These are phyloP conservation scores for Aegilops tauschii DNA, from an alignment of 176 grass and related monocot species.

Conservation along the genomic window DNA sequence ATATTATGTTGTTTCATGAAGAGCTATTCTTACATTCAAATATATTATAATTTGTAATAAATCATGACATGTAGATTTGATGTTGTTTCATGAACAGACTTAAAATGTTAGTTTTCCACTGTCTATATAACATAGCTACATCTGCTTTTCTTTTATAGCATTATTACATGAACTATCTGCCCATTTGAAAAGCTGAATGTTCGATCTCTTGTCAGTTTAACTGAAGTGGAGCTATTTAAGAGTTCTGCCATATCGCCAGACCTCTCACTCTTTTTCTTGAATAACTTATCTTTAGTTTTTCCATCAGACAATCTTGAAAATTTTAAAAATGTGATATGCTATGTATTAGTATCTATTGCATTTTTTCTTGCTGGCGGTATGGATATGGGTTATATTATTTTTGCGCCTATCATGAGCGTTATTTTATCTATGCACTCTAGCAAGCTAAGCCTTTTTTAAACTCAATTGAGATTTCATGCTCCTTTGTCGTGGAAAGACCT, in stretches of 20 bases:
- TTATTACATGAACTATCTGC: background rate
- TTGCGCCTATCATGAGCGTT: background rate
- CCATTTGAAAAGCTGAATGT: too few relatives aligned
- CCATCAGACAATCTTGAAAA: background rate
- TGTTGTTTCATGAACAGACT: background rate
- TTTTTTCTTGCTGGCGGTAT: background rate
- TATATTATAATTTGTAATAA: background rate
- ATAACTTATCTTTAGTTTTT: background rate
- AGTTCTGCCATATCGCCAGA: background rate
- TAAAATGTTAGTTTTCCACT: background rate
- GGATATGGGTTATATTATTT: slow-evolving; percentile 6
- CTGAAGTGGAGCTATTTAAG: background rate
- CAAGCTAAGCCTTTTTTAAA: background rate
- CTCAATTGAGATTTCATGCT: background rate
- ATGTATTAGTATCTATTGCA: background rate
- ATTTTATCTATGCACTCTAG: background rate
- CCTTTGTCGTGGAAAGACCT: background rate
- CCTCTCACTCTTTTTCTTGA: background rate
- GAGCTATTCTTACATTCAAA: too few relatives aligned
- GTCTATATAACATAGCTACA: background rate
- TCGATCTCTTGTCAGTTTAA: background rate
- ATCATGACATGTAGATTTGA: background rate
- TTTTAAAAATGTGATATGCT: background rate
- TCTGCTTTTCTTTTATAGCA: background rate
- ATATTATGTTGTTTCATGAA: too few relatives aligned